Conservation (phyloP, 1,284 basidiomycete species). For the Cutaneotrichosporon dermatis region DNA sequence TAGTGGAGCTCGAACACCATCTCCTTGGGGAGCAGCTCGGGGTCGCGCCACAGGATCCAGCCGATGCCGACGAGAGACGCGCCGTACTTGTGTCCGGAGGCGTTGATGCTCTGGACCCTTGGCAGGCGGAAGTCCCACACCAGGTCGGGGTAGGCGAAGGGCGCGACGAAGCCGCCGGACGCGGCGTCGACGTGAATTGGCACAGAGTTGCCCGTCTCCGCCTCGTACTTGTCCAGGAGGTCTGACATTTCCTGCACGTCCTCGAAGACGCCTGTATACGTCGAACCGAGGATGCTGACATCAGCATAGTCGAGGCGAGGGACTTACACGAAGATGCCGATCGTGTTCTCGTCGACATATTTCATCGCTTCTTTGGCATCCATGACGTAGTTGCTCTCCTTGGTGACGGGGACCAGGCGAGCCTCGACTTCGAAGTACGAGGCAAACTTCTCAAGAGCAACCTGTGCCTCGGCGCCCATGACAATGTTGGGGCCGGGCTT, state of each 20-base stretch:
- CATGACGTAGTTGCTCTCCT: slow-evolving; percentile 67
- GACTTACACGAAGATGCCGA: slow-evolving; percentile 33
- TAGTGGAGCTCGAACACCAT: slow-evolving; percentile 92
- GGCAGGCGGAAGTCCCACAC: slow-evolving; percentile 83
- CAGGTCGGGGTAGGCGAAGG: slow-evolving; percentile 56
- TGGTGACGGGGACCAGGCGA: slow-evolving; percentile 11
- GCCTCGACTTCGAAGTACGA: slow-evolving; percentile 56
- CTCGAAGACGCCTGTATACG: slow-evolving; percentile 92
- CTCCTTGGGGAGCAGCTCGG: slow-evolving; percentile 72
- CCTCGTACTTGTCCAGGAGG: slow-evolving; percentile 79
- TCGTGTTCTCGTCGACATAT: slow-evolving; percentile 81
- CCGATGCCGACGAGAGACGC: slow-evolving; percentile 56
- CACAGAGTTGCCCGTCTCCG: slow-evolving; percentile 68
- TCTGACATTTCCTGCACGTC: slow-evolving; percentile 81
- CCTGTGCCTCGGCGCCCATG: slow-evolving; percentile 69
- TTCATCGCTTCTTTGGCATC: slow-evolving; percentile 80
- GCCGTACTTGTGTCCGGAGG: slow-evolving; percentile 86
- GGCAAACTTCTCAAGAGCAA: slow-evolving; percentile 81
- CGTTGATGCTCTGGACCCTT: slow-evolving; percentile 63
- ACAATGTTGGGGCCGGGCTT: slow-evolving; percentile 63
- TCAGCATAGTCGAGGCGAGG: background rate
- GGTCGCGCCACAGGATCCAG: slow-evolving; percentile 79
- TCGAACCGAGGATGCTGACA: slow-evolving; percentile 52
- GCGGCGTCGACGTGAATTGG: slow-evolving; percentile 69
- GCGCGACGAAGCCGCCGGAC: slow-evolving; percentile 74